A percentile compares a stretch with the other conserved stretches of the same genome.
Evolutionary conservation across 2,329 filamentous ascomycete genomes (phyloP).

Genomic region (Coccinonectria pachysandricola): DNA sequence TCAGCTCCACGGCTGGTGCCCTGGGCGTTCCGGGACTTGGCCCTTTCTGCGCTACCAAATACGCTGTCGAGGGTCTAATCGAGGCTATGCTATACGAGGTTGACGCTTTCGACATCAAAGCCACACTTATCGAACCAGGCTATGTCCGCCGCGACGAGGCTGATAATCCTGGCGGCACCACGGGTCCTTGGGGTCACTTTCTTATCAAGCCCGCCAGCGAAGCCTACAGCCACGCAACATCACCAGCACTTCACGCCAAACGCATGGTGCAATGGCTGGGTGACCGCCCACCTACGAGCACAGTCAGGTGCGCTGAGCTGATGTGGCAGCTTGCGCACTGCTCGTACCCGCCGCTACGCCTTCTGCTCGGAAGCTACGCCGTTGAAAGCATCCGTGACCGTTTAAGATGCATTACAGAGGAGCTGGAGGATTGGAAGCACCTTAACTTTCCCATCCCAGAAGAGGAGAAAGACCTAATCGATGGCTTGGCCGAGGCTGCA

Average conservation of each 20-base stretch:
- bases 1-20: slow-evolving; percentile 84
- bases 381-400: slow-evolving; percentile 93
- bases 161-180: slow-evolving; percentile 36
- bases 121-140: slow-evolving; percentile 84
- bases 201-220: slow-evolving; percentile 77
- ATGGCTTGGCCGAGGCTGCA: slow-evolving; percentile 6
- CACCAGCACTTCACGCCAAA: slow-evolving; percentile 79
- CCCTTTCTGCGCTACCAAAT: slow-evolving; percentile 94
- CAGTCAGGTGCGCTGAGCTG: slow-evolving; percentile 83
- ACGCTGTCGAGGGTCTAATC: slow-evolving; percentile 89
- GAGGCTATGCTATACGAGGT: slow-evolving; percentile 97
- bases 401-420: slow-evolving; percentile 82
- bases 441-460: slow-evolving; percentile 51
- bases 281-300: slow-evolving; percentile 84
- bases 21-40: slow-evolving; percentile 89
- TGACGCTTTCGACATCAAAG: slow-evolving; percentile 83
- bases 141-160: slow-evolving; percentile 80
- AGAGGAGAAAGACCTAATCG: slow-evolving; percentile 15
- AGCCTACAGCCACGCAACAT: slow-evolving; percentile 66
- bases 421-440: slow-evolving; percentile 89
- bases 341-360: slow-evolving; percentile 76
- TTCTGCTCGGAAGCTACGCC: slow-evolving; percentile 86
- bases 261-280: slow-evolving; percentile 92
- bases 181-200: slow-evolving; percentile 83
- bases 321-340: slow-evolving; percentile 94